Base-by-base conservation (phyloP, 768 basidiomycete genomes). In the Serendipita indica region DNA sequence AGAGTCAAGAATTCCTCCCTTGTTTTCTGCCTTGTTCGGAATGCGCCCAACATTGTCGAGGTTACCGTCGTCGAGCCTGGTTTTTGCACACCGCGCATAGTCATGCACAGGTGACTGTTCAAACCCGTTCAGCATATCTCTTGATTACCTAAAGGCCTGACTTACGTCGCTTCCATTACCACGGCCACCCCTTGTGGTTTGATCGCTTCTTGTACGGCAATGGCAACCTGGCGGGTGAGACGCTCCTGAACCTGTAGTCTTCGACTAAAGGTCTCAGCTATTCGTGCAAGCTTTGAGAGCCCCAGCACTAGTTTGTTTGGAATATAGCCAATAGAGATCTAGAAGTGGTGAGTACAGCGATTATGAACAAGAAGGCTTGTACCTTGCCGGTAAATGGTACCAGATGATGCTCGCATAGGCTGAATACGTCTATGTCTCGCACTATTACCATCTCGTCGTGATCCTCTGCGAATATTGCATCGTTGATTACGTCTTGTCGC, bases 371-470 rank as follows among this genome's bases (percentile, higher is more conserved):
- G 45, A 37, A 39, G 27, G 46, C 3, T 70, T 84, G 61, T 64
- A 90, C 94, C 75, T 96, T 96, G 64, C 94, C 96, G 32, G 86
- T 91, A 73, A 98, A 98, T 18, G 96, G 96, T 30, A 98, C 92
- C 62, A 99, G 77, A 70, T 99, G 96, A 68, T 99, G 96, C 74
- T 99, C 96, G 72, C 96, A 99, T 60, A 99, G 74, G 68, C 90
- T 94, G 45, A 90, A 96, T 60, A 99, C 84, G 68, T 96, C 89
- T 65, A 99, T 98, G 69, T 99, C 93, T 61, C 88, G 82, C 59
- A 99, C 94, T 60, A 99, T 81, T 39, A 99, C 96, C 91, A 99
- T 94, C 71, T 99, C 96, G 66, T 98, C 96, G 74, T 99, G 96
- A 71, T 99, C 91, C 71, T 99, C 96, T 41, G 90, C 85, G 68